A percentile compares a stretch with the other conserved stretches of the same genome.
Evolutionary conservation across 177 flowering plant genomes (phyloP).

Genomic region (Vitis hybrid): DNA sequence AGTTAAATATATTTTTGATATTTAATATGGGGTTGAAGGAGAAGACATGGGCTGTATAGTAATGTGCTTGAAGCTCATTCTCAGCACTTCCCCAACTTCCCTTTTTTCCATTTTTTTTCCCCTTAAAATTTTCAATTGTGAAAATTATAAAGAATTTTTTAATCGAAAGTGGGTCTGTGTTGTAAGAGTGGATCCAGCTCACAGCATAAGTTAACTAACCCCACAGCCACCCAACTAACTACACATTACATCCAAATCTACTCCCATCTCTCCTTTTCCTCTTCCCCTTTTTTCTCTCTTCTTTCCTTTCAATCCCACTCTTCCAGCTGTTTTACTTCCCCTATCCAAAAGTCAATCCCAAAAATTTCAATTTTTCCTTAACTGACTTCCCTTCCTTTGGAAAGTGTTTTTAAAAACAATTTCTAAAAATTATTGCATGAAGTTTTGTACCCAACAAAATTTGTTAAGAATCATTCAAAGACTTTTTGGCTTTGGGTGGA

Average conservation of each 20-base stretch:
- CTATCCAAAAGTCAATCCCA: neutral
- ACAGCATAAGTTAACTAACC: slow-evolving; percentile 24
- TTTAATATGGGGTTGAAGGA: slow-evolving; percentile 7
- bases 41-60: neutral
- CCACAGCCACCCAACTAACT: neutral
- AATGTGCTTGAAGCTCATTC: neutral
- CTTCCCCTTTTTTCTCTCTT: neutral
- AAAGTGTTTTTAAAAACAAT: too few relatives aligned
- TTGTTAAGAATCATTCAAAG: too few relatives aligned
- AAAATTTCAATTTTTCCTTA: neutral
- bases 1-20: neutral
- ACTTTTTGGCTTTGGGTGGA: too few relatives aligned
- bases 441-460: too few relatives aligned
- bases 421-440: too few relatives aligned
- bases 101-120: neutral
- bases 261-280: neutral
- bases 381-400: too few relatives aligned
- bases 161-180: slow-evolving; percentile 27
- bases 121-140: neutral
- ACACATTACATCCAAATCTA: slow-evolving; percentile 3
- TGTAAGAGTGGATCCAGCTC: slow-evolving; percentile 49
- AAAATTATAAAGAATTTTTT: neutral
- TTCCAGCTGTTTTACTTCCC: neutral
- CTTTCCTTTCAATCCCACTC: neutral
- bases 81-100: neutral